Conservation (phyloP, 225 moss, liverwort and hornwort genomes). For the Bryum argenteum region DNA sequence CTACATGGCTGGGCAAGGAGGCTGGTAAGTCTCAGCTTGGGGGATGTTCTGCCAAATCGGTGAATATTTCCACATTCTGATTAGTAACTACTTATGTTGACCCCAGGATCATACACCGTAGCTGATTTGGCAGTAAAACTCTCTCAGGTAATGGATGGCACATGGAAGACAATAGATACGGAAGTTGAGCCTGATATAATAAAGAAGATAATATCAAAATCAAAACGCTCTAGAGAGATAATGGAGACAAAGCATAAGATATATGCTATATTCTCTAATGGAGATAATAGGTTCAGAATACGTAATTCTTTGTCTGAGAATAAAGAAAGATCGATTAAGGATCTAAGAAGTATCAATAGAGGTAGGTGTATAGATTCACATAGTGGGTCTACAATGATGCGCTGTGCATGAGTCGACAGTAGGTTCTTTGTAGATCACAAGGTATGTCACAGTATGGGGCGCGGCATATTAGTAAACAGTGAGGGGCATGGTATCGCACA, state of each 20-base stretch:
- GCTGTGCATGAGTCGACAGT: too few relatives aligned
- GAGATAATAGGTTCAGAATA: neutral
- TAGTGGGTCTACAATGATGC: neutral
- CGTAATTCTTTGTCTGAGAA: neutral
- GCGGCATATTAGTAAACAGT: too few relatives aligned
- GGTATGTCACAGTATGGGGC: too few relatives aligned
- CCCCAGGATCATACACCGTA: too few relatives aligned
- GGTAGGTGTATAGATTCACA: neutral
- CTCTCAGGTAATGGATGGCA: neutral
- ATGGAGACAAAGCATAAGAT: conserved; percentile 12
- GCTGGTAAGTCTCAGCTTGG: too few relatives aligned
- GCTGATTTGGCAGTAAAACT: too few relatives aligned
- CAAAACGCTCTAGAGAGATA: neutral
- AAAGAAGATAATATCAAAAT: conserved; percentile 6
- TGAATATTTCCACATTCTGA: too few relatives aligned
- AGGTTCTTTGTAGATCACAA: too few relatives aligned
- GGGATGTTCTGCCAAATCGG: too few relatives aligned
- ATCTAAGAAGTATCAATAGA: conserved; percentile 15
- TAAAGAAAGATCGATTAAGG: neutral
- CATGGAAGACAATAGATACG: neutral
- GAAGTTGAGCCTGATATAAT: neutral
- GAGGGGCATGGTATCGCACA: too few relatives aligned
- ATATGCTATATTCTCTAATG: neutral
- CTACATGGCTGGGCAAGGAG: too few relatives aligned
- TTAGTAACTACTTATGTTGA: too few relatives aligned